Evolutionary conservation across 306 rosid genomes (phyloP).

Genomic region (Cicer arietinum): DNA sequence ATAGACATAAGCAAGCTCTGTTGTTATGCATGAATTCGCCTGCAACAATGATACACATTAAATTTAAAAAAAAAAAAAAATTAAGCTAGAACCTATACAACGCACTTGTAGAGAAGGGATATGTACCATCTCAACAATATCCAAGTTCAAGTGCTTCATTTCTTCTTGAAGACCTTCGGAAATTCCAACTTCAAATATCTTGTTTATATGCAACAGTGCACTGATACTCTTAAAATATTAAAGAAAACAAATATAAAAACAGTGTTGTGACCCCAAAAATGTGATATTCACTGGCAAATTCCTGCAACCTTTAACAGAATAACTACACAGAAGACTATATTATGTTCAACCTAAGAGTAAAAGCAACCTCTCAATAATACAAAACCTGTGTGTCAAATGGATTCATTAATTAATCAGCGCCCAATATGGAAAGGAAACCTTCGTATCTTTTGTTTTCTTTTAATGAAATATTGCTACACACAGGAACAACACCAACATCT

Average conservation of each 20-base stretch:
- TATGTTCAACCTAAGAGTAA: conserved; percentile 15
- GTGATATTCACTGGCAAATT: conserved; percentile 15
- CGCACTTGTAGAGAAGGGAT: conserved; percentile 40
- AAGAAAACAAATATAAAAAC: neutral
- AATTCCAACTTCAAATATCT: conserved; percentile 95
- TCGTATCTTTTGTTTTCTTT: neutral
- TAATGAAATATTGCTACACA: neutral
- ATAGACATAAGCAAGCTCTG: conserved; percentile 89
- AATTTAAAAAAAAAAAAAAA: conserved; percentile 20
- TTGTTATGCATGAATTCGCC: conserved; percentile 81
- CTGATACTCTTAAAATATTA: conserved; percentile 67
- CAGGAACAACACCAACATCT: conserved; percentile 13
- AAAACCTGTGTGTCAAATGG: conserved; percentile 1
- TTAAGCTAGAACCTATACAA: conserved; percentile 42
- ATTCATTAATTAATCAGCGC: conserved; percentile 7
- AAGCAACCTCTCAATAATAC: conserved; percentile 8
- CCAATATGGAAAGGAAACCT: conserved; percentile 16
- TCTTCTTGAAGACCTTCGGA: conserved; percentile 85
- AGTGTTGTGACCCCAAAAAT: conserved; percentile 13
- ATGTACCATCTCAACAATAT: conserved; percentile 78
- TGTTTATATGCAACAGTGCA: conserved; percentile 86
- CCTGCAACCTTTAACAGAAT: neutral
- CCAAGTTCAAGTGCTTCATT: conserved; percentile 66
- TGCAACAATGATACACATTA: conserved; percentile 47
- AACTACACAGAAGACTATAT: conserved; percentile 24